Evolutionary conservation across 1,284 basidiomycete species (phyloP), one percentile per base, ranked within the genome.

Genomic region (Ceraceosorus guamensis): DNA sequence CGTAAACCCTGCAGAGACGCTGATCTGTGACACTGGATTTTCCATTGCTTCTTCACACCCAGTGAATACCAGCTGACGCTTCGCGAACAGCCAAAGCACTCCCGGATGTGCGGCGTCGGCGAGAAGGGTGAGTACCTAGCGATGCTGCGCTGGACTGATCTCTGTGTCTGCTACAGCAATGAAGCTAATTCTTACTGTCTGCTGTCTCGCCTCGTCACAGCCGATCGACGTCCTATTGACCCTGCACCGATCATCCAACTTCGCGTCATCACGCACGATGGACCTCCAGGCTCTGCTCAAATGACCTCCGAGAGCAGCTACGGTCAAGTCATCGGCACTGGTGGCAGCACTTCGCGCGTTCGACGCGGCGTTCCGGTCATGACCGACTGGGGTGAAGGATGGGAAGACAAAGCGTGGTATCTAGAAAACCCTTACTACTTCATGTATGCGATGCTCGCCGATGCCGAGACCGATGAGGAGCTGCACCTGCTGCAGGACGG

Each of bases 201-300:
- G 24, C 24, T 24, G 24, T 13, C 32, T 32, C 11, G 45, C 64
- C 75, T 70, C 10, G n/a, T 13, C 6, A 18, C 41, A 32, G 47
- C 89, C 58, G 89, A 96, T 80, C 83, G 91, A 41, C 82, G 92
- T 33, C 91, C 92, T 2, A 90, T 97, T 72, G 91, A 96, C 80
- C 92, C 93, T 0, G 90, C 91, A 0, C 92, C 92, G 11, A 92
- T 96, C 76, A 85, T 96, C n/a, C 90, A 93, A 77, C 83, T 97
- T 6, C 85, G 87, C 53, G 88, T 96, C 55, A 82, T 89, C 65
- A 87, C 68, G 5, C 70, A 72, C 60, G 66, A 70, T 34, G 51
- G 52, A 18, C 34, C 53, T 24, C 14, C 10, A 41, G n/a, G 18
- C 8, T 14, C 6, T 18, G 6, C 13, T 4, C 37, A 18, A 30